Base-by-base conservation (phyloP, 495 filamentous ascomycete species). In the Aspergillus panamensis region DNA sequence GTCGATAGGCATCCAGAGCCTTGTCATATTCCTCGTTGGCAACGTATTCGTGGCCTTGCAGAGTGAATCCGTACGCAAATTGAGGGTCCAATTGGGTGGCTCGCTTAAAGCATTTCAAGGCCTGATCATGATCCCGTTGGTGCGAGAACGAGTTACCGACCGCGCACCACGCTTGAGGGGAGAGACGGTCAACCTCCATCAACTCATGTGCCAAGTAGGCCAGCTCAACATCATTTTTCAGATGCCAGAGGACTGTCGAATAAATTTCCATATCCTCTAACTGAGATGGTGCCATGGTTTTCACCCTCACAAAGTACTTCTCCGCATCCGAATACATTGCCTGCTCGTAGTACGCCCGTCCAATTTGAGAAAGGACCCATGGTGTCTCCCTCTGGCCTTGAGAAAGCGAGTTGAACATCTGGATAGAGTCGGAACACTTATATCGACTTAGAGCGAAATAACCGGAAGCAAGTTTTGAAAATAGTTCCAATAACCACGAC, bases 11-110 rank as follows among this genome's bases (percentile, higher is more conserved):
- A 32, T 84, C 82, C 12, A 95, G 79, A 1, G 94, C 94, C 61
- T 96, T 96, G 75, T 97, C 93, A 65, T 91, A 96, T 70, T 98
- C 94, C 66, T 98, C 94, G 58, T 96, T 97, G 20, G 87, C 82
- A n/a, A 97, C 87, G 69, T 96, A 91, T 68, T 98, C 94, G 67
- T 98, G 94, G 1, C 94, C 94, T 66, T 97, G 93, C 8, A 98
- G 76, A 1, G 95, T 96, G 67, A 91, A 96, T 8, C 90, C 93
- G 66, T 98, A 98, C 3, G 94, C 92, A 71, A 97, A 96, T 37
- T 84, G 87, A 7, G 91, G 88, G 69, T 96, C 82, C 8, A 97
- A 76, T 69, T 95, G 90, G 1, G 90, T 96, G 5, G 94, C 94
- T 44, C 94, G 84, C 66, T 92, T 96, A 82, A 98, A 98, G 68